phyloP scores from a whole-genome alignment of 1,139 yeast species.

The Kodamaea plutei region DNA sequence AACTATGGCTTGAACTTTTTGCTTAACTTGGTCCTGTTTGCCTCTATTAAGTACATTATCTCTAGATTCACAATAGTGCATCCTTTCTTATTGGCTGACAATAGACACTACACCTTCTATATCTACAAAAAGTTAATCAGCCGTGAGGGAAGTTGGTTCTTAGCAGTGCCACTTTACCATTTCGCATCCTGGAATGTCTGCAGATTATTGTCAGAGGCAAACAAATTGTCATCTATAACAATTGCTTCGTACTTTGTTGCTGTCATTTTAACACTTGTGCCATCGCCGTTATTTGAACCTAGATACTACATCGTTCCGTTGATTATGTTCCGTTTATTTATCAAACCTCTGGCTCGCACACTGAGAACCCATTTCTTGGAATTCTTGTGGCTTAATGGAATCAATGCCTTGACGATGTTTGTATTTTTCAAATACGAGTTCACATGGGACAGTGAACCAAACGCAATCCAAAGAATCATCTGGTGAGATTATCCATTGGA shows the following conservation, averaged over 20 bases:
- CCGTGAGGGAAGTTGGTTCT: conserved; percentile 35
- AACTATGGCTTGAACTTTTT: conserved; percentile 16
- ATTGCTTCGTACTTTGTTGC: conserved; percentile 49
- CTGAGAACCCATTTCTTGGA: conserved; percentile 46
- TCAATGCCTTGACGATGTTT: conserved; percentile 50
- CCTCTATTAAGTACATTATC: conserved; percentile 46
- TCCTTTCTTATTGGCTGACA: conserved; percentile 90
- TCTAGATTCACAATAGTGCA: conserved; percentile 70
- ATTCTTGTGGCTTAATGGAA: conserved; percentile 52
- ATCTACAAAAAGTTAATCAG: conserved; percentile 62
- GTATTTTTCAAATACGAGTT: conserved; percentile 64
- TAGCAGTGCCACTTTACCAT: conserved; percentile 68
- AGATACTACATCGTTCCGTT: conserved; percentile 85
- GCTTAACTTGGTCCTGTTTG: conserved; percentile 16
- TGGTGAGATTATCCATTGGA: too few relatives aligned
- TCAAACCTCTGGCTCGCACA: conserved; percentile 39
- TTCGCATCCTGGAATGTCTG: conserved; percentile 53
- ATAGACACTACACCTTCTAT: conserved; percentile 89
- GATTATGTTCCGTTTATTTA: conserved; percentile 64
- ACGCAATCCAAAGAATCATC: conserved; percentile 68
- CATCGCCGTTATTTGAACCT: conserved; percentile 92
- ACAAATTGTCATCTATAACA: conserved; percentile 22
- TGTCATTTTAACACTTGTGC: conserved; percentile 59
- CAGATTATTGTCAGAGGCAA: conserved; percentile 18
- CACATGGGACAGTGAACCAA: conserved; percentile 61